A percentile compares a stretch with the other conserved stretches of the same genome.
Evolutionary conservation across 805 yeast genomes (phyloP).

Genomic region (Spathaspora arborariae): DNA sequence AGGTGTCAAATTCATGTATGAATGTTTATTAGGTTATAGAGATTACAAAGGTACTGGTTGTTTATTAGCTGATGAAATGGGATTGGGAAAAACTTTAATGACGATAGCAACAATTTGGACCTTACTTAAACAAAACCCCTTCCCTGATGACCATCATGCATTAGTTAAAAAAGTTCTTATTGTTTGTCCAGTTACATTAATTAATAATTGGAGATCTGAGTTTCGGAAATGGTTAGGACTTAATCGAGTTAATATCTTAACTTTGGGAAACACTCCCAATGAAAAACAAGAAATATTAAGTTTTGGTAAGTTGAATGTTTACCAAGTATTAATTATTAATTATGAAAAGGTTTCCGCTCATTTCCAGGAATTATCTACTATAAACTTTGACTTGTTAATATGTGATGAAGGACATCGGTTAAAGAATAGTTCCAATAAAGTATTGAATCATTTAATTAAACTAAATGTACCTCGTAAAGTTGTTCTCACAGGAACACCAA

Average conservation of each 20-base stretch:
- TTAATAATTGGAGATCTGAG: conserved; percentile 84
- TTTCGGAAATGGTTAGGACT: conserved; percentile 83
- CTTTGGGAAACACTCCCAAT: conserved; percentile 48
- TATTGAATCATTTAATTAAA: conserved; percentile 55
- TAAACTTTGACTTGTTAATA: conserved; percentile 62
- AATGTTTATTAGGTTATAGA: conserved; percentile 72
- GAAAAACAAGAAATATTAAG: conserved; percentile 56
- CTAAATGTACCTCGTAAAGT: conserved; percentile 56
- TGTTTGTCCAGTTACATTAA: conserved; percentile 88
- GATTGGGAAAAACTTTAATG: conserved; percentile 71
- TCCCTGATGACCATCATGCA: conserved; percentile 21
- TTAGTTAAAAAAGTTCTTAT: conserved; percentile 60
- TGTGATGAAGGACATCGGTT: conserved; percentile 97
- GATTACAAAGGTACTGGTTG: conserved; percentile 61
- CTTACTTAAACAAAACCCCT: conserved; percentile 62
- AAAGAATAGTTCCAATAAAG: conserved; percentile 70
- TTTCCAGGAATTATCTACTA: conserved; percentile 45
- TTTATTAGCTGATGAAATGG: conserved; percentile 95
- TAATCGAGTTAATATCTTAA: conserved; percentile 61
- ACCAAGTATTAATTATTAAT: conserved; percentile 81
- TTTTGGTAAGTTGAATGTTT: conserved; percentile 65
- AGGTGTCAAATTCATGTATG: conserved; percentile 79
- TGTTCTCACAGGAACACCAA: conserved; percentile 84
- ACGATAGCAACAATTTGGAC: conserved; percentile 86
- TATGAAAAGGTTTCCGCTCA: conserved; percentile 73